Evolutionary conservation across 78 protist species (phyloP).

Genomic region (Cavenderia fasciculata): DNA sequence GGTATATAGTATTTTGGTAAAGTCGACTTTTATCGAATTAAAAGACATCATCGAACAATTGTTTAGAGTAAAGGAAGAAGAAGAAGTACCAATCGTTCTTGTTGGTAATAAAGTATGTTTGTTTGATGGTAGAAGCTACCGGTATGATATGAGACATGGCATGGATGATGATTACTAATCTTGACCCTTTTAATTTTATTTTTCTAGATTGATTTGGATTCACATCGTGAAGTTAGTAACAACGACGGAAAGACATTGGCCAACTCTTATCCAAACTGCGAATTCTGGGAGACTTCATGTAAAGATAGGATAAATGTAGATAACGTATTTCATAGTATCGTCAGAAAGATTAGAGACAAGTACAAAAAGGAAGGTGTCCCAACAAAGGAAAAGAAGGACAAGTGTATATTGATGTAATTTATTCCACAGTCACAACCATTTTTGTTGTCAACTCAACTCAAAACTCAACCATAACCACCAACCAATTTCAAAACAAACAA

Average conservation of each 20-base stretch:
- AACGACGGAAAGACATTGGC: slow-evolving; percentile 52
- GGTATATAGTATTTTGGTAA: slow-evolving; percentile 76
- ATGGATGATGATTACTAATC: not conserved
- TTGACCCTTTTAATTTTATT: not conserved
- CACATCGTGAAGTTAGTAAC: slow-evolving; percentile 61
- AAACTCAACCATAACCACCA: too few relatives aligned
- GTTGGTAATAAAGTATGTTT: slow-evolving; percentile 70
- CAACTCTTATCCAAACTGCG: slow-evolving; percentile 59
- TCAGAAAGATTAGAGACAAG: slow-evolving; percentile 65
- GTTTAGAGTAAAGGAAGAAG: slow-evolving; percentile 81
- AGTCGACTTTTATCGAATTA: slow-evolving; percentile 67
- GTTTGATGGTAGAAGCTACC: not conserved
- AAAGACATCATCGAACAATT: slow-evolving; percentile 69
- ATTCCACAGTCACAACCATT: not conserved
- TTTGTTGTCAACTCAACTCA: too few relatives aligned
- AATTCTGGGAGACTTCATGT: slow-evolving; percentile 72
- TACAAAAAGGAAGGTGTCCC: slow-evolving; percentile 70
- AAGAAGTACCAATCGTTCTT: slow-evolving; percentile 66
- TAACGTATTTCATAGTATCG: slow-evolving; percentile 68
- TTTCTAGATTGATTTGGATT: slow-evolving; percentile 60
- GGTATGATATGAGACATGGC: too few relatives aligned
- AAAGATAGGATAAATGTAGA: slow-evolving; percentile 75
- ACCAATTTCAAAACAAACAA: too few relatives aligned
- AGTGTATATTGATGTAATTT: slow-evolving; percentile 65
- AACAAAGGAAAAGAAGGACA: slow-evolving; percentile 70